Evolutionary conservation across 306 rosid species (phyloP).

Genomic region (Sophora flavescens): DNA sequence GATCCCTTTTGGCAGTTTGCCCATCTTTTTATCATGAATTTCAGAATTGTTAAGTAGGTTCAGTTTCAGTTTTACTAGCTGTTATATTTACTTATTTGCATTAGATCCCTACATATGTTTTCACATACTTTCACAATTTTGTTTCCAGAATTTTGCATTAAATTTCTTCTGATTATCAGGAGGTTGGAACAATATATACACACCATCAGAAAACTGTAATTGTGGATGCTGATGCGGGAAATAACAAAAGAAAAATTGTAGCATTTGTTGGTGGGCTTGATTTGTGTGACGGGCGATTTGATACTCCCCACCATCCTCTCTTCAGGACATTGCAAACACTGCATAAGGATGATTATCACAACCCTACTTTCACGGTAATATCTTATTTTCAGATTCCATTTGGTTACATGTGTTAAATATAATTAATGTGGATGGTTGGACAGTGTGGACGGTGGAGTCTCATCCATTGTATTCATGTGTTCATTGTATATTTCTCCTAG

Average conservation of each 20-base stretch:
- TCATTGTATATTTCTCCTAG: too few species aligned
- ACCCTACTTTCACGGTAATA: constrained; percentile 88
- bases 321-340: constrained; percentile 77
- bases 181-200: constrained; percentile 90
- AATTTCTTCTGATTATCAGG: constrained; percentile 62
- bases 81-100: background rate
- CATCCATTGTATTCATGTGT: too few species aligned
- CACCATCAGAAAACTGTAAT: constrained; percentile 98
- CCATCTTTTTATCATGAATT: constrained; percentile 15
- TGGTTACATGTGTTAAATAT: too few species aligned
- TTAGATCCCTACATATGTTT: constrained; percentile 20
- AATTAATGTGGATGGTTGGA: too few species aligned
- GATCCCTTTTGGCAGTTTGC: constrained; percentile 29
- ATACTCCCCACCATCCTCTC: constrained; percentile 80
- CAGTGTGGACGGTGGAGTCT: too few species aligned
- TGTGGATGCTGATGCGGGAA: constrained; percentile 92
- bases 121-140: constrained; percentile 7
- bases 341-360: constrained; percentile 96
- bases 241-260: constrained; percentile 75
- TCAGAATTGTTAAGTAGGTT: constrained; percentile 26
- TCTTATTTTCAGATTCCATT: constrained; percentile 24
- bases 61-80: constrained; percentile 39
- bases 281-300: constrained; percentile 95
- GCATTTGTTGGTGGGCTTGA: constrained; percentile 99
- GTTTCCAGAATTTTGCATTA: constrained; percentile 28